Percentiles rank a stretch among this genome's conserved stretches.
These are phyloP conservation scores for Paramecium sonneborni DNA, from an alignment of 73 alveolate species.

Conservation along the genomic window DNA sequence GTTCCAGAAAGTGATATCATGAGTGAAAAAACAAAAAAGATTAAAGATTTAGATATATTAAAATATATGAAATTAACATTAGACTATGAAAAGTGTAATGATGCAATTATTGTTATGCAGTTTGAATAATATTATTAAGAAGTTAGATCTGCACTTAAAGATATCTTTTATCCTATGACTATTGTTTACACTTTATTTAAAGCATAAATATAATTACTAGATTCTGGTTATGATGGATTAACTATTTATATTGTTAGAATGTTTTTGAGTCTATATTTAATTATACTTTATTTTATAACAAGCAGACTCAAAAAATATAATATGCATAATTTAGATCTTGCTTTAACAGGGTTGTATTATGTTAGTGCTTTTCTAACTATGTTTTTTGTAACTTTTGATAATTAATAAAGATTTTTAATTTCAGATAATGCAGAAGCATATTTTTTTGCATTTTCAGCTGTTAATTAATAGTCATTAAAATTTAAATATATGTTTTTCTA, in stretches of 20 bases:
- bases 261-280: constrained; percentile 22
- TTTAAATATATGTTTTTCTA: constrained; percentile 41
- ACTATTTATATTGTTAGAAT: constrained; percentile 15
- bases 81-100: constrained; percentile 25
- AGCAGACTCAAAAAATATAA: constrained; percentile 42
- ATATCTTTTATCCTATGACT: constrained; percentile 27
- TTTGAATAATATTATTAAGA: constrained; percentile 44
- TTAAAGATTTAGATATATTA: neutral
- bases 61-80: constrained; percentile 29
- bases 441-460: constrained; percentile 49
- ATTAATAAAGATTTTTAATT: neutral
- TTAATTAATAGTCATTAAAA: constrained; percentile 21
- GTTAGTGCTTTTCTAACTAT: neutral
- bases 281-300: constrained; percentile 5
- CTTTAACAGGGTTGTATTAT: constrained; percentile 13
- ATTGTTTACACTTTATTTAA: constrained; percentile 15
- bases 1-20: neutral
- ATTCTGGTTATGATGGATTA: neutral
- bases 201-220: neutral
- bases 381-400: neutral
- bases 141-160: constrained; percentile 39
- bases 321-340: constrained; percentile 36
- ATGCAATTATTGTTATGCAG: neutral
- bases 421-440: constrained; percentile 56
- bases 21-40: neutral